These are phyloP conservation scores for Dipteronia dyeriana DNA, from an alignment of 345 rosid species.

Conservation along the genomic window DNA sequence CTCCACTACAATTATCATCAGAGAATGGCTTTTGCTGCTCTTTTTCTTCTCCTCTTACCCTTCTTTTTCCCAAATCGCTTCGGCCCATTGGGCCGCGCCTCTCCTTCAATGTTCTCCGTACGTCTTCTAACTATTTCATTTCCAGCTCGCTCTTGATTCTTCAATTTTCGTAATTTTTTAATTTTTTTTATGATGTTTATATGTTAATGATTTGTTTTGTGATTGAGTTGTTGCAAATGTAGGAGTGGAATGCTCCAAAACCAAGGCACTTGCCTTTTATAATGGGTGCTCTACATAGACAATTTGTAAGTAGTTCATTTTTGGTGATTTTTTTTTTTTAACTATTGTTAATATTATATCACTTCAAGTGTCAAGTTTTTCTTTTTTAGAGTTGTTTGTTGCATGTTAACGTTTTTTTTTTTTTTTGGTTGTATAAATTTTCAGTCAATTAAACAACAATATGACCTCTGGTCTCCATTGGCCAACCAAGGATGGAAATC, in stretches of 20 bases:
- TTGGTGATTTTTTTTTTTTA: neutral
- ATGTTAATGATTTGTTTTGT: neutral
- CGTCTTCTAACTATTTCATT: slow-evolving; percentile 15
- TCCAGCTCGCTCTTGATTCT: too few relatives aligned
- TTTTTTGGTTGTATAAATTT: neutral
- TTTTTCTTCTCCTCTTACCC: slow-evolving; percentile 57
- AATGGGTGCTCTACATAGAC: slow-evolving; percentile 58
- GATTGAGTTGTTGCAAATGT: slow-evolving; percentile 13
- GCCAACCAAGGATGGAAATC: slow-evolving; percentile 83
- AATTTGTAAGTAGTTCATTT: slow-evolving; percentile 49
- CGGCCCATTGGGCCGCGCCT: slow-evolving; percentile 67
- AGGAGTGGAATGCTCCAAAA: slow-evolving; percentile 98
- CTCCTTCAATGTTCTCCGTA: slow-evolving; percentile 81
- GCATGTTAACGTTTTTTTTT: neutral
- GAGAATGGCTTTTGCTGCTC: slow-evolving; percentile 48
- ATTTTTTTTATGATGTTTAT: neutral
- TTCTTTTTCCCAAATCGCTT: slow-evolving; percentile 58
- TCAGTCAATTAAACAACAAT: slow-evolving; percentile 61
- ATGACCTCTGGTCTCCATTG: slow-evolving; percentile 87
- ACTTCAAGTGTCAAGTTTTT: neutral
- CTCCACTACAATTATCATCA: slow-evolving; percentile 20
- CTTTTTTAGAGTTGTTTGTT: neutral
- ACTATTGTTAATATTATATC: too few relatives aligned
- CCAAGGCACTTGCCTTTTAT: slow-evolving; percentile 70
- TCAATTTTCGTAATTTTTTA: too few relatives aligned